phyloP scores from a whole-genome alignment of 192 early-diverging fungal species.

The Coemansia umbellata region DNA sequence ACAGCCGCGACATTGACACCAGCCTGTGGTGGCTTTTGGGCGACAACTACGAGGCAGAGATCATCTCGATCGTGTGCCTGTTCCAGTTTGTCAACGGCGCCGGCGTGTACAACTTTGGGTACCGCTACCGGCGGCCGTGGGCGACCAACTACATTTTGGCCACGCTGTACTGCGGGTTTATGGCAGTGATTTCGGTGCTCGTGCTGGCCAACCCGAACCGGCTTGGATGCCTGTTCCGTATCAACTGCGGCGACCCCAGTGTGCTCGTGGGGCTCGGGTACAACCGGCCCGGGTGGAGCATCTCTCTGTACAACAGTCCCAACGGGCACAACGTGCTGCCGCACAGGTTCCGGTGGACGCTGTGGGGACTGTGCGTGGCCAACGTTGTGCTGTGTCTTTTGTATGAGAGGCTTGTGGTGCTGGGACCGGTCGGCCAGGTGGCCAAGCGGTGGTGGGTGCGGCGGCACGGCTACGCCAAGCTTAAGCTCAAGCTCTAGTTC shows the following conservation, averaged over 20 bases:
- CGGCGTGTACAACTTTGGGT: conserved; percentile 68
- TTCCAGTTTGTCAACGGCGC: conserved; percentile 74
- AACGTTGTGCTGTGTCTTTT: conserved; percentile 45
- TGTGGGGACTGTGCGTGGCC: conserved; percentile 53
- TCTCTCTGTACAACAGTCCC: conserved; percentile 60
- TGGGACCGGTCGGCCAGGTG: conserved; percentile 49
- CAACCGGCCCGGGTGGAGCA: conserved; percentile 35
- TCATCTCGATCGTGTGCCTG: conserved; percentile 57
- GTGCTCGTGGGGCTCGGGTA: conserved; percentile 39
- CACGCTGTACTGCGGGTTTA: conserved; percentile 49
- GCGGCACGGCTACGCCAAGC: conserved; percentile 6
- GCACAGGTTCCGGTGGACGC: conserved; percentile 54
- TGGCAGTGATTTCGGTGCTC: conserved; percentile 55
- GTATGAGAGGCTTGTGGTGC: conserved; percentile 55
- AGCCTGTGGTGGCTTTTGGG: conserved; percentile 77
- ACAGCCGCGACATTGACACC: conserved; percentile 58
- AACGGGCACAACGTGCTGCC: conserved; percentile 75
- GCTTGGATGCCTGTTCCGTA: conserved; percentile 64
- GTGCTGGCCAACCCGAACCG: conserved; percentile 65
- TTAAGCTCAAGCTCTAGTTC: not conserved
- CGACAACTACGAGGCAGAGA: conserved; percentile 73
- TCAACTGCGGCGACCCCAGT: conserved; percentile 62
- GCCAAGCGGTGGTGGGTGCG: conserved; percentile 30
- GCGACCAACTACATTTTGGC: conserved; percentile 61
- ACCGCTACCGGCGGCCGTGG: conserved; percentile 60